Percentiles rank a stretch among this genome's conserved stretches.
phyloP scores from a whole-genome alignment of 768 basidiomycete genomes.

The Russula sp. region DNA sequence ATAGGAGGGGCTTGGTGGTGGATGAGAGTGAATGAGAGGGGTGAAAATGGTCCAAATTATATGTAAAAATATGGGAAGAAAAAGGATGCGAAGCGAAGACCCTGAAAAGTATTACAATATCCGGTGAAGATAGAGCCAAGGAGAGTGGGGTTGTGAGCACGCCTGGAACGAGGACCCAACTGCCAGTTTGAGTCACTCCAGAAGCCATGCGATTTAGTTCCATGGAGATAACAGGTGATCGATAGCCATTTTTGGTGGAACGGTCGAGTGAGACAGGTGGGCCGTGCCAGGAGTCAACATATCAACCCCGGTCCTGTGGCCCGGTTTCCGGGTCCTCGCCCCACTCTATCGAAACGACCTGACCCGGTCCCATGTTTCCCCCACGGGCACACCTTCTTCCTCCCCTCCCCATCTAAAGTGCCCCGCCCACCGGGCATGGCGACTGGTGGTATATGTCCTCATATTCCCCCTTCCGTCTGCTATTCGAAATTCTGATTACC shows the following conservation, averaged over 20 bases:
- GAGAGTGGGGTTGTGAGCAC: constrained; percentile 22
- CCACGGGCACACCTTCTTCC: too few relatives aligned
- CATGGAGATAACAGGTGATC: constrained; percentile 4
- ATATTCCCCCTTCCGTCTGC: too few relatives aligned
- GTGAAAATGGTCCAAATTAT: constrained; percentile 54
- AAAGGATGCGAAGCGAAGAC: constrained; percentile 59
- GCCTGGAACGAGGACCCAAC: constrained; percentile 78
- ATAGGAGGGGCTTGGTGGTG: constrained; percentile 65
- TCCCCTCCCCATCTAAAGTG: too few relatives aligned
- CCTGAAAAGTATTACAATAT: constrained; percentile 29
- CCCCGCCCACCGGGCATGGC: too few relatives aligned
- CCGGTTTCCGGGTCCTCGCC: too few relatives aligned
- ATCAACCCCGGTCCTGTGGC: too few relatives aligned
- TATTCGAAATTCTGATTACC: too few relatives aligned
- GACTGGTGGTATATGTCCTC: too few relatives aligned
- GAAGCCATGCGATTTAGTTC: constrained; percentile 31
- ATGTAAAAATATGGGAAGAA: constrained; percentile 53
- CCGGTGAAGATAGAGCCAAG: background rate
- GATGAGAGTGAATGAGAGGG: constrained; percentile 38
- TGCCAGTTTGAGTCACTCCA: constrained; percentile 44
- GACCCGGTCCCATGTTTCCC: too few relatives aligned
- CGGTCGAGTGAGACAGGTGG: constrained; percentile 33
- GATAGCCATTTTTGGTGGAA: background rate
- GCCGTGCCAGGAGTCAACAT: too few relatives aligned
- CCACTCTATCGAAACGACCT: too few relatives aligned